Evolutionary conservation across 2,329 filamentous ascomycete species (phyloP).

Genomic region (Talaromyces albobiverticillius): DNA sequence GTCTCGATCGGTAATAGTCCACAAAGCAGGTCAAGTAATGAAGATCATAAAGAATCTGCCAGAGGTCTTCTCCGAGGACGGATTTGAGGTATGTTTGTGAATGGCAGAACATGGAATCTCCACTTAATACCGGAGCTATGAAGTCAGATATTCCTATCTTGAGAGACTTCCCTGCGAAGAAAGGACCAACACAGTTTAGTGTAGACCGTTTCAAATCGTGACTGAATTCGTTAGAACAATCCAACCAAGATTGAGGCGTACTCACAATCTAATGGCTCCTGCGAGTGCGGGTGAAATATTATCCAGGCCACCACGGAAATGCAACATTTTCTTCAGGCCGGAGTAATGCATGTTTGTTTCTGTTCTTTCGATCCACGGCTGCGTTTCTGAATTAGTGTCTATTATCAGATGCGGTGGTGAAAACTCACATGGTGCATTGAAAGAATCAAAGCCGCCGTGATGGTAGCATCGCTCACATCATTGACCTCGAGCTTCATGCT

Average conservation of each 20-base stretch:
- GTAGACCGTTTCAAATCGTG: neutral
- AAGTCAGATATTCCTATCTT: neutral
- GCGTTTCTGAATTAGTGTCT: neutral
- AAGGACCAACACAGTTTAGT: neutral
- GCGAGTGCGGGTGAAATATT: neutral
- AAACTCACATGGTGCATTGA: neutral
- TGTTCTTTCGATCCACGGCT: neutral
- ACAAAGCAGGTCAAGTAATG: neutral
- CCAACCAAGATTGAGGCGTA: neutral
- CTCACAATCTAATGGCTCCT: neutral
- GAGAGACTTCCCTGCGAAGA: neutral
- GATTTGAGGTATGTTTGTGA: neutral
- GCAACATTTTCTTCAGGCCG: neutral
- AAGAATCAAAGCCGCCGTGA: neutral
- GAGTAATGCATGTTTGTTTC: neutral
- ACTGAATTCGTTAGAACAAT: neutral
- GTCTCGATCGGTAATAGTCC: neutral
- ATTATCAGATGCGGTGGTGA: neutral
- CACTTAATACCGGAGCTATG: neutral
- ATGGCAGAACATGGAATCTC: neutral
- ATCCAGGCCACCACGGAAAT: neutral
- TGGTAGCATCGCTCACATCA: neutral
- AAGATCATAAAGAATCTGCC: neutral
- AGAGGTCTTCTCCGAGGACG: neutral
- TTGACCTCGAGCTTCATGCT: neutral